phyloP scores from a whole-genome alignment of 2,329 filamentous ascomycete species.

The Paecilomyces dactylethromorphus region DNA sequence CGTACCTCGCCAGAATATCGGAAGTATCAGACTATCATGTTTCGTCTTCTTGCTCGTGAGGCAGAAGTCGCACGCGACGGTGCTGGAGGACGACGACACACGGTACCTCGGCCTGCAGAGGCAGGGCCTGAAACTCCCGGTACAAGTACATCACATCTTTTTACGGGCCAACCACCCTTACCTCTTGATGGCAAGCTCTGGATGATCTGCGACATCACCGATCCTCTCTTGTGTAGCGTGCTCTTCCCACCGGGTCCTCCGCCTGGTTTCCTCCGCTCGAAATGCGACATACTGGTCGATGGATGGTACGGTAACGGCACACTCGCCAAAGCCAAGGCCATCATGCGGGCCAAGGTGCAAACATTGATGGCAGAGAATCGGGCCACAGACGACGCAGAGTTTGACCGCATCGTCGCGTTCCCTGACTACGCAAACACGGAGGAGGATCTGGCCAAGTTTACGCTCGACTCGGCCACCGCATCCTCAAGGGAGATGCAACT shows the following conservation, averaged over 20 bases:
- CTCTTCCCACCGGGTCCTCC: conserved; percentile 54
- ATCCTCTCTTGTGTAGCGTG: conserved; percentile 63
- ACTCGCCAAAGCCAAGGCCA: conserved; percentile 73
- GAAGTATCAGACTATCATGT: conserved; percentile 82
- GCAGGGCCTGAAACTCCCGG: conserved; percentile 3
- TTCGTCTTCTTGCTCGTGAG: conserved; percentile 55
- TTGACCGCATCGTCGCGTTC: conserved; percentile 28
- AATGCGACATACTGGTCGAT: conserved; percentile 56
- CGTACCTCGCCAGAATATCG: conserved; percentile 69
- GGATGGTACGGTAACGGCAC: conserved; percentile 83
- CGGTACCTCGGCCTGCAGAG: conserved; percentile 15
- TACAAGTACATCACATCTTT: conserved; percentile 53
- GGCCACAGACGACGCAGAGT: conserved; percentile 26
- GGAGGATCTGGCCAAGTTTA: conserved; percentile 16
- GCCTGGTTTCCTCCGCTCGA: conserved; percentile 47
- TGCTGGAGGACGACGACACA: conserved; percentile 22
- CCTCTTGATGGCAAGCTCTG: conserved; percentile 80
- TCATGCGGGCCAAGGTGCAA: conserved; percentile 82
- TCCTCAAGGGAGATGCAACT: conserved; percentile 19
- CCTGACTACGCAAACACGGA: conserved; percentile 26
- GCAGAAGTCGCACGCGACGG: conserved; percentile 25
- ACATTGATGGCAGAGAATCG: conserved; percentile 46
- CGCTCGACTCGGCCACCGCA: conserved; percentile 15
- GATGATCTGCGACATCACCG: conserved; percentile 88
- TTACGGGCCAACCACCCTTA: conserved; percentile 66